Evolutionary conservation across 2,329 filamentous ascomycete species (phyloP).

Genomic region (Calycina herbarum): DNA sequence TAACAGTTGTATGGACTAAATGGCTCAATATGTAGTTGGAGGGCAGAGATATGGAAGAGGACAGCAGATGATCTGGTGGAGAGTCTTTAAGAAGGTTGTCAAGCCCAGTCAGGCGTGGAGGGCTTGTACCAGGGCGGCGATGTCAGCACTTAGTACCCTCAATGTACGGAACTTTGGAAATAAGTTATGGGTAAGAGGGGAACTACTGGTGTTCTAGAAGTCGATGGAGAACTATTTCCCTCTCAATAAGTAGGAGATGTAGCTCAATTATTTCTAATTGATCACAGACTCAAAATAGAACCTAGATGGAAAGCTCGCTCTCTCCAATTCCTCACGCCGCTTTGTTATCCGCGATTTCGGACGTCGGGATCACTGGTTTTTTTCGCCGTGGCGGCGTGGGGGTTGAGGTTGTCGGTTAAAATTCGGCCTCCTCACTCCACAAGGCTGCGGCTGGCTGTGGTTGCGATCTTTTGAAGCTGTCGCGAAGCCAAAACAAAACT

Average conservation of each 20-base stretch:
- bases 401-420: not conserved
- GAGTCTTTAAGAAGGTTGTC: not conserved
- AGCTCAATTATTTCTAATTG: too few relatives aligned
- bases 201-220: not conserved
- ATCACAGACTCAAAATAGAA: too few relatives aligned
- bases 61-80: constrained; percentile 2
- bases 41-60: not conserved
- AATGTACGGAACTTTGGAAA: not conserved
- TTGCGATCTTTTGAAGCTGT: constrained; percentile 6
- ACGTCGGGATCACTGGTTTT: not conserved
- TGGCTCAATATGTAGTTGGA: not conserved
- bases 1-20: constrained; percentile 4
- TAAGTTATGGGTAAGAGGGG: not conserved
- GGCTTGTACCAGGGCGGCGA: not conserved
- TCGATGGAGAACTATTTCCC: not conserved
- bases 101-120: constrained; percentile 4
- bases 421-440: not conserved
- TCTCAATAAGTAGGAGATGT: too few relatives aligned
- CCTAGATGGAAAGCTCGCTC: too few relatives aligned
- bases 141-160: not conserved
- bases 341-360: too few relatives aligned
- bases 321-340: too few relatives aligned
- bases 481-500: constrained; percentile 2
- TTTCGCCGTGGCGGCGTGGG: not conserved
- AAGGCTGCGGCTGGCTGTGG: constrained; percentile 2